phyloP scores from a whole-genome alignment of 1,139 yeast genomes.

The Hemisphaericaspora xylofermentans region DNA sequence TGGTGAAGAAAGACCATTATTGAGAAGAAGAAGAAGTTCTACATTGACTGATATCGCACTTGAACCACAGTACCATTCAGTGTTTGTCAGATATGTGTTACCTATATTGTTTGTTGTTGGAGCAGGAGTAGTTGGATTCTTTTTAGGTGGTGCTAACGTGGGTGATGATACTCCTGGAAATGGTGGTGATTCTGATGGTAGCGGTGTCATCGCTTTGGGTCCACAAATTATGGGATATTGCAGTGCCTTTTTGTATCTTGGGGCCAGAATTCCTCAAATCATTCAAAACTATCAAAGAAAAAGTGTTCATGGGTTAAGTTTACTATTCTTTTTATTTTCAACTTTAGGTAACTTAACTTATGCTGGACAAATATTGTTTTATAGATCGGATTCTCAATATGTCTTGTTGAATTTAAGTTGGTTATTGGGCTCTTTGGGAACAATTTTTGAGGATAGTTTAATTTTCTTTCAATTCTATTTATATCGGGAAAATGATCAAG shows the following conservation, averaged over 20 bases:
- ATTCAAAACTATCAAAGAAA: slow-evolving; percentile 65
- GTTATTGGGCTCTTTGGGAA: slow-evolving; percentile 74
- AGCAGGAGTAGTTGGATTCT: slow-evolving; percentile 66
- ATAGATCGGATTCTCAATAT: slow-evolving; percentile 60
- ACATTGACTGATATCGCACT: slow-evolving; percentile 45
- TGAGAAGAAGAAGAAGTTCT: slow-evolving; percentile 42
- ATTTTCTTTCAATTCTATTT: slow-evolving; percentile 66
- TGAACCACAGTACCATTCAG: slow-evolving; percentile 43
- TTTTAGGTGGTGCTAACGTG: slow-evolving; percentile 28
- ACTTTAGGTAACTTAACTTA: slow-evolving; percentile 76
- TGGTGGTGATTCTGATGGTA: slow-evolving; percentile 12
- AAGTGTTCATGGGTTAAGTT: slow-evolving; percentile 73
- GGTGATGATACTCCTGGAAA: slow-evolving; percentile 17
- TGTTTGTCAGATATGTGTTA: slow-evolving; percentile 51
- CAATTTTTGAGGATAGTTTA: slow-evolving; percentile 63
- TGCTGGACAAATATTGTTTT: slow-evolving; percentile 71
- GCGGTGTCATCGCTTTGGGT: slow-evolving; percentile 40
- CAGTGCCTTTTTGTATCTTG: slow-evolving; percentile 67
- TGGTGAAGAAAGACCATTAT: slow-evolving; percentile 17
- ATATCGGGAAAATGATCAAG: slow-evolving; percentile 36
- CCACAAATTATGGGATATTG: slow-evolving; percentile 73
- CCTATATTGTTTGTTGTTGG: slow-evolving; percentile 65
- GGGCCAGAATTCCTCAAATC: slow-evolving; percentile 81
- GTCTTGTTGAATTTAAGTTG: slow-evolving; percentile 65
- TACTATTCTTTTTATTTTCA: slow-evolving; percentile 72